Conservation (phyloP, 768 basidiomycete species). For the Russula emetica region DNA sequence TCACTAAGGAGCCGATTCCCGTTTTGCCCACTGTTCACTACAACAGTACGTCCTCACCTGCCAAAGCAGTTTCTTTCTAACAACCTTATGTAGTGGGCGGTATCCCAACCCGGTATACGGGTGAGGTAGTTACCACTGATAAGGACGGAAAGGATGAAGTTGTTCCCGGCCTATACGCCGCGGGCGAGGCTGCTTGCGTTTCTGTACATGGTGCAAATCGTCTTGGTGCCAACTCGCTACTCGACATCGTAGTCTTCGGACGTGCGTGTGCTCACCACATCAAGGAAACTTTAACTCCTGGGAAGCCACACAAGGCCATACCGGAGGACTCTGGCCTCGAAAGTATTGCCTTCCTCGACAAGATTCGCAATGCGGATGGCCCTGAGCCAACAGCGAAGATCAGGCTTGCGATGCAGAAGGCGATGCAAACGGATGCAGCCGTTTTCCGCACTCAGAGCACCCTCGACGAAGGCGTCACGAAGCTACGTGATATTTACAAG, state of each 20-base stretch:
- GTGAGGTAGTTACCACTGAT: conserved; percentile 89
- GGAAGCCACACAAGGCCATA: conserved; percentile 86
- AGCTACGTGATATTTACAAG: conserved; percentile 81
- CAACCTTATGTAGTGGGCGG: conserved; percentile 74
- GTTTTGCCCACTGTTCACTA: conserved; percentile 98
- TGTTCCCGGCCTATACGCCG: conserved; percentile 96
- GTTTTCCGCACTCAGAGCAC: conserved; percentile 94
- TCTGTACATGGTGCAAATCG: conserved; percentile 99
- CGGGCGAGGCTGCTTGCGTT: conserved; percentile 97
- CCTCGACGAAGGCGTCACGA: conserved; percentile 89
- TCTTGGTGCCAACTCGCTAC: conserved; percentile 96
- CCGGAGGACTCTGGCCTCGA: conserved; percentile 80
- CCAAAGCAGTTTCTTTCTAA: conserved; percentile 18
- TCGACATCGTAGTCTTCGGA: conserved; percentile 99
- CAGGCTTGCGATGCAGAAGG: conserved; percentile 95
- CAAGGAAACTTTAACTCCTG: conserved; percentile 81
- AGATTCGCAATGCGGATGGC: conserved; percentile 79
- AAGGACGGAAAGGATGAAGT: conserved; percentile 87
- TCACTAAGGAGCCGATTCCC: conserved; percentile 99
- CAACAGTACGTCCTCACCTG: conserved; percentile 66
- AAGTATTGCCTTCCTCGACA: conserved; percentile 84
- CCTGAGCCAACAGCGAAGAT: conserved; percentile 84
- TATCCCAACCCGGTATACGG: conserved; percentile 97
- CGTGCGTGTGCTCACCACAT: conserved; percentile 99
- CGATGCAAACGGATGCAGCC: conserved; percentile 96